Percentiles rank a stretch among this genome's conserved stretches.
Conservation (phyloP, 192 early-diverging fungal genomes). For the Entomortierella parvispora region DNA sequence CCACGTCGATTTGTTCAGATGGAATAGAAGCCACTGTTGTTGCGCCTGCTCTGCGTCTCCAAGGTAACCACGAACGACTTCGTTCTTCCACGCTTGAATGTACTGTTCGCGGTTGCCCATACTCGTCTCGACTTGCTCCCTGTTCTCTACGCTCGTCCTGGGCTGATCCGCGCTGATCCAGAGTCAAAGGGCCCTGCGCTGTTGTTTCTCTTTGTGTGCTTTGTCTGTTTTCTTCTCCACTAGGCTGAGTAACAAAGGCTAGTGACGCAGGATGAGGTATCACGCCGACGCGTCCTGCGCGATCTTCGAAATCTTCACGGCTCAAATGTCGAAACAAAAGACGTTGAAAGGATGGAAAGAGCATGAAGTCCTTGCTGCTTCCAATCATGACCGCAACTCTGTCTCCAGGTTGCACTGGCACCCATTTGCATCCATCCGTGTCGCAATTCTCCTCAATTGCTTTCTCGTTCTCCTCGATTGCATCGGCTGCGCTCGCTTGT, state of each 20-base stretch:
- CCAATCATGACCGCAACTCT: constrained; percentile 50
- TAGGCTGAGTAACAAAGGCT: constrained; percentile 3
- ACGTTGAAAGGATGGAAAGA: constrained; percentile 47
- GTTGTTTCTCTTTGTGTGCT: not conserved
- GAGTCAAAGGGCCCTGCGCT: too few species aligned
- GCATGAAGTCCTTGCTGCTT: constrained; percentile 36
- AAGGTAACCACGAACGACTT: constrained; percentile 1
- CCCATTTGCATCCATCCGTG: constrained; percentile 37
- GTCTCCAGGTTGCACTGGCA: constrained; percentile 21
- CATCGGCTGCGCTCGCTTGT: not conserved
- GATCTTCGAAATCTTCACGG: constrained; percentile 46
- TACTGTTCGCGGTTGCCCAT: not conserved
- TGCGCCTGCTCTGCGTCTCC: not conserved
- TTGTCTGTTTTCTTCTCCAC: not conserved
- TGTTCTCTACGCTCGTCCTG: not conserved
- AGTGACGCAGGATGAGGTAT: constrained; percentile 21
- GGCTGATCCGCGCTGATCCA: not conserved
- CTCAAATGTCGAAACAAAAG: constrained; percentile 42
- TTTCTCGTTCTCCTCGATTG: not conserved
- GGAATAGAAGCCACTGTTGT: not conserved
- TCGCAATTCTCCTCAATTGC: not conserved
- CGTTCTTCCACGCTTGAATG: not conserved
- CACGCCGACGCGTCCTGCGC: constrained; percentile 9
- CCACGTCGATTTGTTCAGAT: too few species aligned
- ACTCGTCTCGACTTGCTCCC: not conserved